phyloP scores from a whole-genome alignment of 2,329 filamentous ascomycete genomes.

The Tolypocladium ophioglossoides region DNA sequence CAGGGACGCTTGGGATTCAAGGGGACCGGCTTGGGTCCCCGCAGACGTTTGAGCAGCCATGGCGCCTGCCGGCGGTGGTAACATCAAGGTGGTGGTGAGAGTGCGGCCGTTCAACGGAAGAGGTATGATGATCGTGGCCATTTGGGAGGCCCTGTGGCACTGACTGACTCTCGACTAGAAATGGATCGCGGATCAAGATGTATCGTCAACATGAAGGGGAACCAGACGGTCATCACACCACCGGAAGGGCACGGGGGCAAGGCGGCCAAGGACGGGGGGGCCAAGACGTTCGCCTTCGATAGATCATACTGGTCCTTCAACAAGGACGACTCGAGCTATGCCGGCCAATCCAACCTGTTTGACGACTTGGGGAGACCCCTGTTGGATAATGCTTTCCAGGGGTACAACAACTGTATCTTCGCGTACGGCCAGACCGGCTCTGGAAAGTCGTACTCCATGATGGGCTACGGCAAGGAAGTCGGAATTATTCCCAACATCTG shows the following conservation, averaged over 20 bases:
- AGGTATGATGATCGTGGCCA: slow-evolving; percentile 48
- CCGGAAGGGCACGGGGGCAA: slow-evolving; percentile 56
- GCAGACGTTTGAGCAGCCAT: slow-evolving; percentile 19
- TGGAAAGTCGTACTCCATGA: slow-evolving; percentile 99
- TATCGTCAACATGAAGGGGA: slow-evolving; percentile 92
- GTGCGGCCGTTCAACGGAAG: slow-evolving; percentile 89
- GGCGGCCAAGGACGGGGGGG: slow-evolving; percentile 56
- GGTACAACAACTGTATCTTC: slow-evolving; percentile 99
- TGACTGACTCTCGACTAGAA: slow-evolving; percentile 42
- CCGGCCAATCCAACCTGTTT: slow-evolving; percentile 83
- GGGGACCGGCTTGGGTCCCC: slow-evolving; percentile 27
- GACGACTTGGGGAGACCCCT: slow-evolving; percentile 79
- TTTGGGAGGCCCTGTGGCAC: background rate
- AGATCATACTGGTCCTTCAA: slow-evolving; percentile 98
- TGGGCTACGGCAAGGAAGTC: slow-evolving; percentile 94
- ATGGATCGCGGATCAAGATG: slow-evolving; percentile 87
- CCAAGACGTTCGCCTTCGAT: slow-evolving; percentile 91
- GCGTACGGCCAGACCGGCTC: slow-evolving; percentile 98
- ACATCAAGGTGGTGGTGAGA: slow-evolving; percentile 99
- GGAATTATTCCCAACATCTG: slow-evolving; percentile 97
- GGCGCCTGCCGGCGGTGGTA: slow-evolving; percentile 63
- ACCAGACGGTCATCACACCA: slow-evolving; percentile 76
- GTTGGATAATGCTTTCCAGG: slow-evolving; percentile 94
- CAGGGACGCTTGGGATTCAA: slow-evolving; percentile 11
- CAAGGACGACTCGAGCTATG: slow-evolving; percentile 69